A percentile compares a stretch with the other conserved stretches of the same genome.
Conservation (phyloP, 2,329 filamentous ascomycete genomes). For the Pleoardoris graminearum region DNA sequence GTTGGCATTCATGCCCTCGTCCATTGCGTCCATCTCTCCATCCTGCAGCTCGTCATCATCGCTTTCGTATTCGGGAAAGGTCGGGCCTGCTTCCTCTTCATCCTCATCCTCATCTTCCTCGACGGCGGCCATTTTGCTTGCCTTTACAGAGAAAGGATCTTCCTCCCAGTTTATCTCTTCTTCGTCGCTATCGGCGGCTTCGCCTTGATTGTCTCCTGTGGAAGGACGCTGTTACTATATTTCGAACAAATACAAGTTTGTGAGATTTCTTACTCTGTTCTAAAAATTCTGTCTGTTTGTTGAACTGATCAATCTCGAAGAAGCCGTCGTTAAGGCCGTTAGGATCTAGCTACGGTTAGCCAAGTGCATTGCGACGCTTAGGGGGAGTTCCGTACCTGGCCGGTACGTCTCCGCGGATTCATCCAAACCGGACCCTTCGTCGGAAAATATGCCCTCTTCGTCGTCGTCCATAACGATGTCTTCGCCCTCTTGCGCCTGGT, state of each 20-base stretch:
- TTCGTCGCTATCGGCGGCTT: conserved; percentile 72
- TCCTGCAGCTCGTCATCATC: conserved; percentile 65
- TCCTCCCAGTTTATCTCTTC: conserved; percentile 87
- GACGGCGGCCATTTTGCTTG: conserved; percentile 34
- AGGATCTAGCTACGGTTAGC: conserved; percentile 60
- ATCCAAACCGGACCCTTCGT: conserved; percentile 47
- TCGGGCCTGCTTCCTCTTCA: conserved; percentile 73
- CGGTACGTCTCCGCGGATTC: conserved; percentile 61
- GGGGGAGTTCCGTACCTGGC: too few relatives aligned
- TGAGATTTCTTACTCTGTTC: conserved; percentile 61
- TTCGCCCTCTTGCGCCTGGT: conserved; percentile 33
- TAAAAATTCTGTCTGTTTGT: conserved; percentile 86
- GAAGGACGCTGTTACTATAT: background rate
- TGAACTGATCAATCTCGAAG: conserved; percentile 97
- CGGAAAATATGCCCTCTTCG: conserved; percentile 37
- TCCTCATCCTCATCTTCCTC: conserved; percentile 60
- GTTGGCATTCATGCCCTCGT: conserved; percentile 74
- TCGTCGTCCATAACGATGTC: conserved; percentile 39
- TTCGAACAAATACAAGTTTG: background rate
- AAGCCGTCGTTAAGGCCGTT: conserved; percentile 95
- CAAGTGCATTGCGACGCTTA: too few relatives aligned
- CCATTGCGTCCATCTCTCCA: conserved; percentile 56
- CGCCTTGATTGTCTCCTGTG: conserved; percentile 72
- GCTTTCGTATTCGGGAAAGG: conserved; percentile 73
- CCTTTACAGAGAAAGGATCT: conserved; percentile 63